Conservation (phyloP, 2,329 filamentous ascomycete genomes). For the Fusarium nisikadoi region DNA sequence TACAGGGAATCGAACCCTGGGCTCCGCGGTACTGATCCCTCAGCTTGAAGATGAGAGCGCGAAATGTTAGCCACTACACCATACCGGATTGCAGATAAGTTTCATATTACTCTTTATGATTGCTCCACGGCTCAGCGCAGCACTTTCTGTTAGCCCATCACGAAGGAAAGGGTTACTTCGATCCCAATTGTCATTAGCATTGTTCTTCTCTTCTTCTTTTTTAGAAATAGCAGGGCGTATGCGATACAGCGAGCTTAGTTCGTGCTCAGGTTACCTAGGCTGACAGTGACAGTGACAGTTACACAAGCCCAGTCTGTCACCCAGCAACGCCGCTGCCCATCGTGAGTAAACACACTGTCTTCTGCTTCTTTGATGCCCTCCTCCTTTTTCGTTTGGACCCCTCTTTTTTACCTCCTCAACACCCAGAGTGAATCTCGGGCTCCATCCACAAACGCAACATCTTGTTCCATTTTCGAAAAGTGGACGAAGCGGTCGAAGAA, state of each 20-base stretch:
- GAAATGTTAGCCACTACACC: constrained; percentile 51
- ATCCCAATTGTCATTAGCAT: background rate
- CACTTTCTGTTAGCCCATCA: background rate
- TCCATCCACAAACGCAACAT: background rate
- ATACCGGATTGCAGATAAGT: constrained; percentile 38
- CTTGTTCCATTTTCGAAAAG: background rate
- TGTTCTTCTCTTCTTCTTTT: background rate
- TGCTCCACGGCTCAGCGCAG: rapidly evolving
- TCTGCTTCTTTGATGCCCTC: background rate
- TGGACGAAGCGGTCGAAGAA: background rate
- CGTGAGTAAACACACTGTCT: background rate
- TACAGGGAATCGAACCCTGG: constrained; percentile 46
- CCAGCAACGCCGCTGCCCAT: constrained; percentile 4
- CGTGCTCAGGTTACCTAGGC: background rate
- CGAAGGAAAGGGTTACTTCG: too few species aligned
- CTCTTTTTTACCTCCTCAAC: background rate
- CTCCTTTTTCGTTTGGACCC: background rate
- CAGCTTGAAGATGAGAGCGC: constrained; percentile 43
- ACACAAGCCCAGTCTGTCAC: constrained; percentile 4
- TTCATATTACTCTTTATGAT: rapidly evolving
- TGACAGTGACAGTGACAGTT: background rate
- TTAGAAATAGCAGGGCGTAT: background rate
- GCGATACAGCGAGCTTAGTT: background rate
- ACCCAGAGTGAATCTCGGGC: background rate
- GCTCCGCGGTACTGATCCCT: constrained; percentile 41